These are phyloP conservation scores for Gamarada debralockiae DNA, from an alignment of 495 filamentous ascomycete genomes.

Conservation along the genomic window DNA sequence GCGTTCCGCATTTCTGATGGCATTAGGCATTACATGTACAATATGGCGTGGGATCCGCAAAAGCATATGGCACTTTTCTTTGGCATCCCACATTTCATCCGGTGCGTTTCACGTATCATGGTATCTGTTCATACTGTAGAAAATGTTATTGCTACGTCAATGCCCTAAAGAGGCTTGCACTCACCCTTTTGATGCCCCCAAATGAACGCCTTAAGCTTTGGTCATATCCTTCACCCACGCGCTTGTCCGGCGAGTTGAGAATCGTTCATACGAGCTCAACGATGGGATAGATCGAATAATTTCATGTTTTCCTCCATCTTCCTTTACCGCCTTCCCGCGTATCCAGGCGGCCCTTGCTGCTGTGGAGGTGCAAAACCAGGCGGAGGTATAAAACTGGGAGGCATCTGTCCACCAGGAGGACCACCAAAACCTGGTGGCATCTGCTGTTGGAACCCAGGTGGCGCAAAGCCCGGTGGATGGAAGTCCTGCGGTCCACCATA, in stretches of 20 bases:
- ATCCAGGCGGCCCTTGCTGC: constrained; percentile 23
- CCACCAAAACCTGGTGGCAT: constrained; percentile 25
- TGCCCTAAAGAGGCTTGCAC: background rate
- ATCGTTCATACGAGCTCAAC: too few species aligned
- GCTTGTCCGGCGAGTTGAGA: too few species aligned
- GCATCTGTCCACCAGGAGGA: constrained; percentile 10
- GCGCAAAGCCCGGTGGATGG: constrained; percentile 37
- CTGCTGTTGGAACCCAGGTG: constrained; percentile 15
- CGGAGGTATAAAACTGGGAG: constrained; percentile 20
- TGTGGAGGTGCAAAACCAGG: constrained; percentile 16
- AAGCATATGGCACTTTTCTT: too few species aligned
- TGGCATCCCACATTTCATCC: background rate
- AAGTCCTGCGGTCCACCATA: constrained; percentile 76
- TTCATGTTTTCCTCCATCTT: too few species aligned
- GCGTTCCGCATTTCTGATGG: background rate
- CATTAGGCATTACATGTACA: background rate
- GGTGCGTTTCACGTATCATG: background rate
- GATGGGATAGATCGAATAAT: too few species aligned
- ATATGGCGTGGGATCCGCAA: background rate
- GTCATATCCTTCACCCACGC: too few species aligned
- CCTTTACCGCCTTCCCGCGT: constrained; percentile 17
- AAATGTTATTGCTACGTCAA: background rate
- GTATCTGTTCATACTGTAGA: constrained; percentile 1
- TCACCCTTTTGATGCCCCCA: background rate
- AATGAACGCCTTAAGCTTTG: background rate